These are phyloP conservation scores for Lachnellula occidentalis DNA, from an alignment of 2,329 filamentous ascomycete species.

Conservation along the genomic window DNA sequence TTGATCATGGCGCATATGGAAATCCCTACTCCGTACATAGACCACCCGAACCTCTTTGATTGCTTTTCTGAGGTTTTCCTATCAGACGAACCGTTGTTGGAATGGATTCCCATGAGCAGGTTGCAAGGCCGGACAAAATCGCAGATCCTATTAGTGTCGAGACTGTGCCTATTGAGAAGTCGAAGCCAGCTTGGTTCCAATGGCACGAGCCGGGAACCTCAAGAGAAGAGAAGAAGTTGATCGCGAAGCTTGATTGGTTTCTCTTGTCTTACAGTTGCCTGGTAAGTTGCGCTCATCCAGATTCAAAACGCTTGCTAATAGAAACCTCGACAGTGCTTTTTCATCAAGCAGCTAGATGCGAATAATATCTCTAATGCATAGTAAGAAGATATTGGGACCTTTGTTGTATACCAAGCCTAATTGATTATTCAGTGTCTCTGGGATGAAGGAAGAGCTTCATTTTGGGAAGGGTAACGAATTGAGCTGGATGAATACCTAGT, in stretches of 20 bases:
- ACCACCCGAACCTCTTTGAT: too few species aligned
- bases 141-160: too few species aligned
- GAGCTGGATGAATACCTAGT: slow-evolving; percentile 41
- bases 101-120: too few species aligned
- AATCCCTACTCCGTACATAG: too few species aligned
- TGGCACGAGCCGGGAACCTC: slow-evolving; percentile 40
- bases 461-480: slow-evolving; percentile 38
- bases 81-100: too few species aligned
- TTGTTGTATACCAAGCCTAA: too few species aligned
- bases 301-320: too few species aligned
- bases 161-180: not conserved
- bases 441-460: slow-evolving; percentile 41
- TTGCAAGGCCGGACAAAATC: too few species aligned
- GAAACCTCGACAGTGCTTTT: slow-evolving; percentile 29
- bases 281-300: too few species aligned
- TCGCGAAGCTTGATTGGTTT: slow-evolving; percentile 44
- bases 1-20: too few species aligned
- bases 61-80: too few species aligned
- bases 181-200: slow-evolving; percentile 30
- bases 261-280: slow-evolving; percentile 37
- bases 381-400: too few species aligned
- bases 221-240: slow-evolving; percentile 38
- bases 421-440: slow-evolving; percentile 28
- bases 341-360: slow-evolving; percentile 42
- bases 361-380: slow-evolving; percentile 46